Conservation (phyloP, 2,329 filamentous ascomycete genomes). For the Helotiales sp. region DNA sequence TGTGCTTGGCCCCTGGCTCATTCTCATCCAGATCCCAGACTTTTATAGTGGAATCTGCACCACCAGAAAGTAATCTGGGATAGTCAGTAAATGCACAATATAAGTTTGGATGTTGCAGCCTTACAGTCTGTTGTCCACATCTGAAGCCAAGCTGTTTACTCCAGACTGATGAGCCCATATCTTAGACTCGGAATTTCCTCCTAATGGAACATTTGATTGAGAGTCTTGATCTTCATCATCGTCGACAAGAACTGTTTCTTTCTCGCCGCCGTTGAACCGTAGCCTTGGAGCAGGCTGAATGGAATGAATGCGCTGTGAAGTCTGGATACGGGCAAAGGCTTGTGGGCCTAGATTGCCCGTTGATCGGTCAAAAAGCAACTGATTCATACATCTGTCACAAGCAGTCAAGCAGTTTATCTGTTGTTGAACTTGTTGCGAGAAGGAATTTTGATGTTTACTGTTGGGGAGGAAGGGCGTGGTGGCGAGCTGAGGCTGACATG, state of each 20-base stretch:
- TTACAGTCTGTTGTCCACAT: conserved; percentile 81
- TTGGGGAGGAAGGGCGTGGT: background rate
- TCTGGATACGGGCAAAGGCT: conserved; percentile 68
- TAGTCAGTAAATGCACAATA: conserved; percentile 15
- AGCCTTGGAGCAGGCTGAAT: conserved; percentile 70
- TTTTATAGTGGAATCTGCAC: conserved; percentile 81
- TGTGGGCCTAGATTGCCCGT: conserved; percentile 69
- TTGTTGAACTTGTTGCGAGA: background rate
- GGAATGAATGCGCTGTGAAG: conserved; percentile 68
- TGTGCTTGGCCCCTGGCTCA: conserved; percentile 48
- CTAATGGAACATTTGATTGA: background rate
- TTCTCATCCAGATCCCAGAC: conserved; percentile 83
- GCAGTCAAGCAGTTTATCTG: background rate
- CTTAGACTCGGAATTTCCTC: conserved; percentile 25
- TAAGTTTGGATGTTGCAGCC: conserved; percentile 31
- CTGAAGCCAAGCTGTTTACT: conserved; percentile 78
- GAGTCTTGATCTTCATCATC: conserved; percentile 3
- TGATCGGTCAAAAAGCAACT: conserved; percentile 76
- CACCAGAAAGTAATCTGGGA: conserved; percentile 77
- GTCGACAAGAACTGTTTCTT: conserved; percentile 36
- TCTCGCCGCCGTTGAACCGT: conserved; percentile 70
- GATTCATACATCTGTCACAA: conserved; percentile 67
- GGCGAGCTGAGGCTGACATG: conserved; percentile 9
- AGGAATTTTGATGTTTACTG: background rate
- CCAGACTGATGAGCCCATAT: conserved; percentile 75